Evolutionary conservation across 768 basidiomycete species (phyloP).

Genomic region (Hortiboletus flavorubellus): DNA sequence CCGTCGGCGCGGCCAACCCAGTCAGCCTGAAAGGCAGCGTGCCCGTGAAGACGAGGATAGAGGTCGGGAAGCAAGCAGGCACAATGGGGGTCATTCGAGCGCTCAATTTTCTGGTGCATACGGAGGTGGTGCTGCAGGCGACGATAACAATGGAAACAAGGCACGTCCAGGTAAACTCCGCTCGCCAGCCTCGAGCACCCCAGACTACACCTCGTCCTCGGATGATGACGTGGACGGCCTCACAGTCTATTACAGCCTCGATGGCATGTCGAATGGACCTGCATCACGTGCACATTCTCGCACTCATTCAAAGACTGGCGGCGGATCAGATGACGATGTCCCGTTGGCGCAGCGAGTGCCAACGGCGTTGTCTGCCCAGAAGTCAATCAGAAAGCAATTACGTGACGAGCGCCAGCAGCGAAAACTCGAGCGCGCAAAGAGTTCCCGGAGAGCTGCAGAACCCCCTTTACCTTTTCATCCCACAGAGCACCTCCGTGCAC

Average conservation of each 20-base stretch:
- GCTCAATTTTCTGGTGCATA: slow-evolving; percentile 17
- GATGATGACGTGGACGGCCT: slow-evolving; percentile 44
- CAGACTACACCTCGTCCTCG: slow-evolving; percentile 36
- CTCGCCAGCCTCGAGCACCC: slow-evolving; percentile 33
- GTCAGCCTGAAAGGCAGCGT: slow-evolving; percentile 13
- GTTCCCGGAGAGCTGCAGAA: slow-evolving; percentile 19
- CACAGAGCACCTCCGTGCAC: slow-evolving; percentile 19
- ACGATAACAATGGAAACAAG: slow-evolving; percentile 36
- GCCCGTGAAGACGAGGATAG: slow-evolving; percentile 10
- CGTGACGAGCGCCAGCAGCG: slow-evolving; percentile 63
- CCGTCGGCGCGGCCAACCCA: slow-evolving; percentile 21
- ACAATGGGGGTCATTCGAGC: slow-evolving; percentile 17
- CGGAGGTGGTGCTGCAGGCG: slow-evolving; percentile 38
- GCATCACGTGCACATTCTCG: slow-evolving; percentile 23
- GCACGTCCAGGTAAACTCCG: slow-evolving; percentile 25
- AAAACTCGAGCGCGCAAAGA: slow-evolving; percentile 44
- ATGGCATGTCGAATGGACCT: slow-evolving; percentile 32
- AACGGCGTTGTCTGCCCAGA: slow-evolving; percentile 78
- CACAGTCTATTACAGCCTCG: slow-evolving; percentile 43
- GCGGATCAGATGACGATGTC: slow-evolving; percentile 68
- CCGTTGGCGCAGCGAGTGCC: slow-evolving; percentile 84
- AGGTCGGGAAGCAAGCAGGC: slow-evolving; percentile 6
- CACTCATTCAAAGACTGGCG: slow-evolving; percentile 19
- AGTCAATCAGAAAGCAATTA: slow-evolving; percentile 70
- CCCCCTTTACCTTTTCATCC: slow-evolving; percentile 17